Percentiles rank a stretch among this genome's conserved stretches.
phyloP scores from a whole-genome alignment of 2,329 filamentous ascomycete species.

The Phyllosticta paracitricarpa region DNA sequence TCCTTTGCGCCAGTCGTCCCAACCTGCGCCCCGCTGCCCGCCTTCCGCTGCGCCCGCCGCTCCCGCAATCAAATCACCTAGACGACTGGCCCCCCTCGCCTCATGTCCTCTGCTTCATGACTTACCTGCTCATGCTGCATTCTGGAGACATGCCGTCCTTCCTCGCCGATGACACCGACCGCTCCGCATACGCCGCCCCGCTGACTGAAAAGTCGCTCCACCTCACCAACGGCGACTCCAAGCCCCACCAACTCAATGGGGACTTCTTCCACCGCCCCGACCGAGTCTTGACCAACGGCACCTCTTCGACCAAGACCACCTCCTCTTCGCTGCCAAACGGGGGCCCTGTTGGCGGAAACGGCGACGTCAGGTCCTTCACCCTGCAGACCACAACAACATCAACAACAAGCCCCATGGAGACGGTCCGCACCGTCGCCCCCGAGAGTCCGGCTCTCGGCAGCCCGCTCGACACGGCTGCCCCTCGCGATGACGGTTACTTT shows the following conservation, averaged over 20 bases:
- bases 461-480: constrained; percentile 10
- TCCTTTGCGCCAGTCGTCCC: neutral
- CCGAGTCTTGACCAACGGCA: constrained; percentile 23
- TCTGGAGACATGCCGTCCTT: constrained; percentile 42
- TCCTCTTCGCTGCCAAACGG: constrained; percentile 28
- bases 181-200: constrained; percentile 19
- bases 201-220: constrained; percentile 15
- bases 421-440: constrained; percentile 17
- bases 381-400: constrained; percentile 15
- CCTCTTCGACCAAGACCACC: constrained; percentile 21
- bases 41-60: neutral
- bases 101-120: constrained; percentile 17
- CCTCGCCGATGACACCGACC: constrained; percentile 36
- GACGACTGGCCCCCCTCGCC: constrained; percentile 7
- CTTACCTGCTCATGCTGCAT: constrained; percentile 20
- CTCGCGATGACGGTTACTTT: constrained; percentile 39
- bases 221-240: constrained; percentile 23
- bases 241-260: constrained; percentile 19
- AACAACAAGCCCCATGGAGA: constrained; percentile 10
- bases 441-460: constrained; percentile 10
- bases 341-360: constrained; percentile 13
- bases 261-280: constrained; percentile 17
- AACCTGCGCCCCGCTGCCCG: neutral
- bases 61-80: constrained; percentile 5
- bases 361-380: constrained; percentile 19